phyloP scores from a whole-genome alignment of 306 rosid species.

The Argentina anserina region DNA sequence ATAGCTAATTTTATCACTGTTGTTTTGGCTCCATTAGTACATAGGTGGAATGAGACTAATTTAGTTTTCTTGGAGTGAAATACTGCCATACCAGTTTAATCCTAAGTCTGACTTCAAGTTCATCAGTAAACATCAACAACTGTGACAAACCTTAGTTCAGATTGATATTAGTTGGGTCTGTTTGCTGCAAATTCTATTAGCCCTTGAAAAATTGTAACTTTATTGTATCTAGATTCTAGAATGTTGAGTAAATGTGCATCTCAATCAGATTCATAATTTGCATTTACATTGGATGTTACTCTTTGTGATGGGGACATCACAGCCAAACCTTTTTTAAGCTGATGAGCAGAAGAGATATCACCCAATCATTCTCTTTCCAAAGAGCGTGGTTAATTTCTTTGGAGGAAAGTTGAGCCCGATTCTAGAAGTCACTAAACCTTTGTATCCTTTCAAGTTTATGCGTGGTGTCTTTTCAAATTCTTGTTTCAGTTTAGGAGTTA shows the following conservation, averaged over 20 bases:
- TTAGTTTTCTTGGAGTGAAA: background rate
- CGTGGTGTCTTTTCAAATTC: too few relatives aligned
- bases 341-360: too few relatives aligned
- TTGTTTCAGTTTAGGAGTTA: too few relatives aligned
- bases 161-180: background rate
- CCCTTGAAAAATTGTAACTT: background rate
- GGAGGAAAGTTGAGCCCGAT: too few relatives aligned
- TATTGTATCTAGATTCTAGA: background rate
- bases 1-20: background rate
- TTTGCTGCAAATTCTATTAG: background rate
- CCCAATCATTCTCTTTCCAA: too few relatives aligned
- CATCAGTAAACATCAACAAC: background rate
- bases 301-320: too few relatives aligned
- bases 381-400: too few relatives aligned
- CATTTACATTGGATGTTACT: conserved; percentile 2
- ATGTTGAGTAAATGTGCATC: background rate
- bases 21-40: background rate
- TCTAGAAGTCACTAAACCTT: too few relatives aligned
- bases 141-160: background rate
- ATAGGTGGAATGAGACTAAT: background rate
- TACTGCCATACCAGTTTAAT: background rate
- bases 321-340: too few relatives aligned
- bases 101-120: background rate
- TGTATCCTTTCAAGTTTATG: too few relatives aligned
- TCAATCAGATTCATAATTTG: background rate